Evolutionary conservation across 805 yeast species (phyloP).

Genomic region (Starmerella cellae): DNA sequence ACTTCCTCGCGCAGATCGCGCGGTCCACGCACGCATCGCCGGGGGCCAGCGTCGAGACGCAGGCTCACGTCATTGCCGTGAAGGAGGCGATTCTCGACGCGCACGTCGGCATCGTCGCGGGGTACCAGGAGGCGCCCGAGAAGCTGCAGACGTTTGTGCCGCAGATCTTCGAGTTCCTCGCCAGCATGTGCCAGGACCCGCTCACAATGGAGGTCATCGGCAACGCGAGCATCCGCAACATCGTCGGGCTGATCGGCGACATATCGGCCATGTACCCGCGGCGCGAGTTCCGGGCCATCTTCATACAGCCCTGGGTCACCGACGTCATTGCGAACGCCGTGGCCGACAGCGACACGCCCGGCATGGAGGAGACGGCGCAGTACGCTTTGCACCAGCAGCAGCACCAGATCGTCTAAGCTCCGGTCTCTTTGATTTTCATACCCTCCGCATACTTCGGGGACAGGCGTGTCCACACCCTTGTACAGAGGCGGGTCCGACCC

Average conservation of each 20-base stretch:
- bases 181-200: conserved; percentile 45
- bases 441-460: too few relatives aligned
- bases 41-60: conserved; percentile 56
- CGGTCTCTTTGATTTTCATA: background rate
- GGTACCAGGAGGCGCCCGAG: conserved; percentile 58
- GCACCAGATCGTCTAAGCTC: conserved; percentile 24
- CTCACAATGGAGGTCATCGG: conserved; percentile 37
- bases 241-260: conserved; percentile 88
- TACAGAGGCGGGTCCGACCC: too few relatives aligned
- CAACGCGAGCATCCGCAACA: conserved; percentile 66
- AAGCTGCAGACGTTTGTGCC: conserved; percentile 52
- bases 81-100: conserved; percentile 89
- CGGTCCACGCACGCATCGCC: conserved; percentile 22
- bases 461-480: too few relatives aligned
- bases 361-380: conserved; percentile 81
- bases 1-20: conserved; percentile 37
- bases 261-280: conserved; percentile 72
- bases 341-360: conserved; percentile 45
- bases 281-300: conserved; percentile 57
- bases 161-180: conserved; percentile 57
- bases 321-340: conserved; percentile 63
- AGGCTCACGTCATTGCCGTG: conserved; percentile 58
- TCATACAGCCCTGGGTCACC: conserved; percentile 64
- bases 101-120: conserved; percentile 88
- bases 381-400: conserved; percentile 91